phyloP scores from a whole-genome alignment of 2,329 filamentous ascomycete species.

The Alternaria ethzedia region DNA sequence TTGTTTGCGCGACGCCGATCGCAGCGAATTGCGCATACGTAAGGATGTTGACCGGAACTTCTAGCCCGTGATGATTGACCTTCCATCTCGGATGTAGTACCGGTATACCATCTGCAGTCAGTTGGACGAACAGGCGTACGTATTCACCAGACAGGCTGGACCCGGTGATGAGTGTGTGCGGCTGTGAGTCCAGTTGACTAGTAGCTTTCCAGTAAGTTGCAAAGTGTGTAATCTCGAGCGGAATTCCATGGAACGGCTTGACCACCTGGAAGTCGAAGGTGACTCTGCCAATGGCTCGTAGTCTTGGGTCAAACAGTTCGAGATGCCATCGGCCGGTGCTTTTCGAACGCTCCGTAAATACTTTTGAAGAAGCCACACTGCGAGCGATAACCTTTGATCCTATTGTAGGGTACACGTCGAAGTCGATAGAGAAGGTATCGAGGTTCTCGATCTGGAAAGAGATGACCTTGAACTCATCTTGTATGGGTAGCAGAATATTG shows the following conservation, averaged over 20 bases:
- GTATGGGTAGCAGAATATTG: constrained; percentile 92
- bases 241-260: constrained; percentile 90
- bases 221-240: constrained; percentile 95
- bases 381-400: constrained; percentile 97
- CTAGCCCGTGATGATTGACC: constrained; percentile 74
- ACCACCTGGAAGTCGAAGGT: constrained; percentile 95
- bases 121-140: constrained; percentile 86
- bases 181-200: constrained; percentile 85
- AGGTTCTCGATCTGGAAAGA: constrained; percentile 96
- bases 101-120: constrained; percentile 85
- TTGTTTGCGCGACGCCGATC: constrained; percentile 48
- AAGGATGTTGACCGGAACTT: constrained; percentile 81
- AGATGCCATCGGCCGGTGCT: constrained; percentile 83
- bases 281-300: constrained; percentile 91
- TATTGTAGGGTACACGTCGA: constrained; percentile 97
- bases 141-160: constrained; percentile 97
- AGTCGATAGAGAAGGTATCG: constrained; percentile 91
- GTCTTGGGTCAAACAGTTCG: constrained; percentile 88
- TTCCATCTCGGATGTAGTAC: constrained; percentile 89
- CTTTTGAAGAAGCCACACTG: constrained; percentile 86
- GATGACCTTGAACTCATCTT: constrained; percentile 91
- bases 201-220: constrained; percentile 99
- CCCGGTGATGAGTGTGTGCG: constrained; percentile 87
- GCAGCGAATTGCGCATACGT: constrained; percentile 74
- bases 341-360: constrained; percentile 77